These are phyloP conservation scores for Picochlorum costavermella DNA, from an alignment of 139 green algal genomes.

Conservation along the genomic window DNA sequence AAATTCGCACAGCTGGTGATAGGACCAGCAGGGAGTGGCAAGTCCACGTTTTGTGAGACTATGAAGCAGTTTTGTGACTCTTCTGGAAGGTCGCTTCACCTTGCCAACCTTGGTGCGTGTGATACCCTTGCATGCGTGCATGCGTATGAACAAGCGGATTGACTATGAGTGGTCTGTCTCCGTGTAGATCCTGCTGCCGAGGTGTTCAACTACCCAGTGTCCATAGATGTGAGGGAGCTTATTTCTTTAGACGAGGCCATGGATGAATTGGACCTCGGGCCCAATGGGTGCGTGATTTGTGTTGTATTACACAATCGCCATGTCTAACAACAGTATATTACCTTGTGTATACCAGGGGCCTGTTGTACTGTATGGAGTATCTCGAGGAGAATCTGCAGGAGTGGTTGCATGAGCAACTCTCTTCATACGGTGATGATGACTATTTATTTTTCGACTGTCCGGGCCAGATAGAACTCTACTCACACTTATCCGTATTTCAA, in stretches of 20 bases:
- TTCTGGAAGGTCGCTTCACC: slow-evolving; percentile 65
- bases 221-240: slow-evolving; percentile 80
- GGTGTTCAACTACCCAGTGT: slow-evolving; percentile 83
- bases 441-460: slow-evolving; percentile 96
- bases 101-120: slow-evolving; percentile 89
- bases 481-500: slow-evolving; percentile 76
- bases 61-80: slow-evolving; percentile 87
- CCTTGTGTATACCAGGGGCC: slow-evolving; percentile 44
- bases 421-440: slow-evolving; percentile 91
- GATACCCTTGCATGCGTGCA: not conserved
- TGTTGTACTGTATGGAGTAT: slow-evolving; percentile 99
- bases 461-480: slow-evolving; percentile 98
- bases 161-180: not conserved
- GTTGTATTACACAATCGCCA: not conserved
- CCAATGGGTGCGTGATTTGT: slow-evolving; percentile 63
- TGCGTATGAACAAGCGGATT: not conserved
- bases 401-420: slow-evolving; percentile 84
- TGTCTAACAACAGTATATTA: not conserved
- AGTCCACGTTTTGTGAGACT: slow-evolving; percentile 94
- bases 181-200: slow-evolving; percentile 88
- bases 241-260: slow-evolving; percentile 90
- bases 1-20: slow-evolving; percentile 85
- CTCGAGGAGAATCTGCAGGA: slow-evolving; percentile 90
- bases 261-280: slow-evolving; percentile 89
- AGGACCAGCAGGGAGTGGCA: slow-evolving; percentile 90